Conservation (phyloP, 139 green algal genomes). For the Marvania coccoides region DNA sequence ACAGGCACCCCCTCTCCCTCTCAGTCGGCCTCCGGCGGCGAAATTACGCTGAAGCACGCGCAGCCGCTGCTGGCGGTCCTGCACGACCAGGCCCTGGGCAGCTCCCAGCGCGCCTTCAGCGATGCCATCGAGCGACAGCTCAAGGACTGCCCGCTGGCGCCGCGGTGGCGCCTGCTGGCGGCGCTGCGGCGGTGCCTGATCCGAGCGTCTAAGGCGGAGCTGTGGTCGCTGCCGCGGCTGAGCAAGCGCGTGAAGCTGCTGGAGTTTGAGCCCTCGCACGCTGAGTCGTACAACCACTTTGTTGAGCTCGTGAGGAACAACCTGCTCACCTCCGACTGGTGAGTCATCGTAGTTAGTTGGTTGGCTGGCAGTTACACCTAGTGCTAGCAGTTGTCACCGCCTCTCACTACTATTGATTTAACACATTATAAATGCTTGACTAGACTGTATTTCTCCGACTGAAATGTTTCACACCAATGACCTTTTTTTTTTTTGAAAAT, state of each 20-base stretch:
- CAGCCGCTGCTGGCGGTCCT: slow-evolving; percentile 92
- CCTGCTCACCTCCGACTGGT: slow-evolving; percentile 85
- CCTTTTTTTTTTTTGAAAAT: neutral
- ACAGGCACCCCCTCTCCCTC: slow-evolving; percentile 72
- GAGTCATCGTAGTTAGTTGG: neutral
- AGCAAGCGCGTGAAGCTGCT: slow-evolving; percentile 46
- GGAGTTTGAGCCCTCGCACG: slow-evolving; percentile 75
- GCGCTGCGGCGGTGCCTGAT: slow-evolving; percentile 73
- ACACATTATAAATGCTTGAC: too few species aligned
- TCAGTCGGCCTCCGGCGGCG: neutral
- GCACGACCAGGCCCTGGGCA: slow-evolving; percentile 59
- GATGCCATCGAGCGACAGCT: slow-evolving; percentile 4
- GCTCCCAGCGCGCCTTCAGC: slow-evolving; percentile 30
- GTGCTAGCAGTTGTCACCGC: too few species aligned
- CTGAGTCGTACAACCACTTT: slow-evolving; percentile 80
- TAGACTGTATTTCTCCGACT: too few species aligned
- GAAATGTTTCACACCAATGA: too few species aligned
- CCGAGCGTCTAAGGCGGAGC: slow-evolving; percentile 68
- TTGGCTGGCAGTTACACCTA: too few species aligned
- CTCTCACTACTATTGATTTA: too few species aligned
- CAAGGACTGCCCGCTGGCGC: slow-evolving; percentile 2
- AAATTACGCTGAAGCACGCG: slow-evolving; percentile 40
- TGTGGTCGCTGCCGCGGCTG: slow-evolving; percentile 56
- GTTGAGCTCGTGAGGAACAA: slow-evolving; percentile 67
- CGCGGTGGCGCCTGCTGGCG: slow-evolving; percentile 45